Conservation (phyloP, 805 yeast species). For the Candida golubevii region DNA sequence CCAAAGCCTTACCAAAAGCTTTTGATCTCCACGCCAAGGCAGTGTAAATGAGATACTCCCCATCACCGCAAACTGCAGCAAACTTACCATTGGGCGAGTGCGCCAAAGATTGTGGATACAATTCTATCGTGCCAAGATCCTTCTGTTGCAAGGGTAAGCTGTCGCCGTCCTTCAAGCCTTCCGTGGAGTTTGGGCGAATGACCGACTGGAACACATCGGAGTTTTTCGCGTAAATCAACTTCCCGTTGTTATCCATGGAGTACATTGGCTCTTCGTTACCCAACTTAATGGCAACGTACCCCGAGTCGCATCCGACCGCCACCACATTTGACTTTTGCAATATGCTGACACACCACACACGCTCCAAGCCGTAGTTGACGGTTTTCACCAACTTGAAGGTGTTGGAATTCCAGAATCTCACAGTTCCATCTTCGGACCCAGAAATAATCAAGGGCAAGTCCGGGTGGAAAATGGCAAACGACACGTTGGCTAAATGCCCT, state of each 20-base stretch:
- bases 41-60: conserved; percentile 93
- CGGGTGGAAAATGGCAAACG: conserved; percentile 98
- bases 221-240: conserved; percentile 85
- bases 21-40: conserved; percentile 98
- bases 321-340: conserved; percentile 68
- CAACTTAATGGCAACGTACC: conserved; percentile 79
- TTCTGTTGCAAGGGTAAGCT: conserved; percentile 70
- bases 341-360: conserved; percentile 92
- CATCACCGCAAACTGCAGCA: conserved; percentile 96
- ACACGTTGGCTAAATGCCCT: conserved; percentile 92
- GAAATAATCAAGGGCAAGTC: conserved; percentile 90
- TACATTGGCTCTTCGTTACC: conserved; percentile 94
- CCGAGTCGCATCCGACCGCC: conserved; percentile 94
- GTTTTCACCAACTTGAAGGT: conserved; percentile 93
- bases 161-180: conserved; percentile 76
- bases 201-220: conserved; percentile 84
- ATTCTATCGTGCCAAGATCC: conserved; percentile 91
- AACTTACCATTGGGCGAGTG: conserved; percentile 98
- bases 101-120: conserved; percentile 78
- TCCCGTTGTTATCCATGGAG: conserved; percentile 91
- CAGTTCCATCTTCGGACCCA: conserved; percentile 94
- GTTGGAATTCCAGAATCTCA: conserved; percentile 91
- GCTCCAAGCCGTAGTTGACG: conserved; percentile 83
- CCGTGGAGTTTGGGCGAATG: conserved; percentile 61
- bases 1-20: conserved; percentile 83